Evolutionary conservation across 1,284 basidiomycete species (phyloP), one percentile per base, ranked within the genome.

Genomic region (Boletus semigastroideus): DNA sequence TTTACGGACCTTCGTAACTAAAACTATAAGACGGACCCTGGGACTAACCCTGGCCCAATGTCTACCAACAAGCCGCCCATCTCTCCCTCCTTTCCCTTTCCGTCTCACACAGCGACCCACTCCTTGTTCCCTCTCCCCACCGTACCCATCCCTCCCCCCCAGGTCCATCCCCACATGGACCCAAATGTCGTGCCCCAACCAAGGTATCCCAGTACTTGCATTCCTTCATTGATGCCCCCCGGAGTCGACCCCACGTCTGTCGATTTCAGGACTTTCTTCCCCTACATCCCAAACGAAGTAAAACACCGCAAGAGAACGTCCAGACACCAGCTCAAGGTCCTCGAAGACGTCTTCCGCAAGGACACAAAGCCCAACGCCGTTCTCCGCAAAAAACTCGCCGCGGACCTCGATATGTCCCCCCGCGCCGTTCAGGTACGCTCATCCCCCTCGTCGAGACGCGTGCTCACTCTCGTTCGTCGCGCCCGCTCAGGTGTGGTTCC

Each of bases 321-420:
- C 19, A 82, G 83, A 33, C 78, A 84, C 31, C 93, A 95, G 73
- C 84, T 94, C 63, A 85, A 87, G 69, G 82, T 93, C 50, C 83
- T 98, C 58, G 94, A 97, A 71, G 78, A 80, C 54, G 81, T 92
- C 62, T 97, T 95, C 72, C 82, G 83, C 61, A 78, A 79, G 58
- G 91, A 94, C 71, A 90, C 91, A 42, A 96, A 97, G 69, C 94
- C 94, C 16, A 93, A 94, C 69, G 89, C 87, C 48, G 74, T 79
- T 14, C 74, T 90, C 42, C 81, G 94, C 59, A 90, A 90, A 66
- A 77, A 83, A 58, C 81, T 98, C 45, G 89, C 93, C 0, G 74
- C 78, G 9, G 79, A 92, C 72, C 82, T 97, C 44, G 87, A 86
- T 57, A 98, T 98, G 93, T 92, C 90, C 19, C 84, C 92, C 22